Evolutionary conservation across 441 rosid species (phyloP), one percentile per base, ranked within the genome.

Genomic region (Bruguiera hainesii): DNA sequence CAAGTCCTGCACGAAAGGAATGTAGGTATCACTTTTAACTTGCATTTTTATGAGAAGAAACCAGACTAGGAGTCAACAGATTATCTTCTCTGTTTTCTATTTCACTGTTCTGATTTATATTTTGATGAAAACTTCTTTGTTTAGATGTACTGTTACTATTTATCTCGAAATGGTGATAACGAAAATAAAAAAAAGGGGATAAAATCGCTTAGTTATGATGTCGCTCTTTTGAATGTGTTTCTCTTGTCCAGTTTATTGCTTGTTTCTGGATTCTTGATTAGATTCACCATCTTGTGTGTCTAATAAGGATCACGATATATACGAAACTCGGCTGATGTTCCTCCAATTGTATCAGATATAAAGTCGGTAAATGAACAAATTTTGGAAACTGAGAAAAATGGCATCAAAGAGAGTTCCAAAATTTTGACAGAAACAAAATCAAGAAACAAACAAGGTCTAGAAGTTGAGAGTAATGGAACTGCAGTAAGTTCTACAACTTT

Each of bases 1-100:
- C 13, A 65, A 70, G 68, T 39, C 77, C 58, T 4, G 58, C 57
- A 63, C 61, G 65, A 55, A 75, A 63, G 63, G 62, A 69, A 70
- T 84, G 87, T 85, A 73, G 53, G 60, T 67, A 10, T 26, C 39
- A 49, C 63, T 60, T 68, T 52, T 21, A n/a, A 29, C 28, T 42
- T 67, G 28, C n/a, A n/a, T 7, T 29, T 4, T 57, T 57, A 4
- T 58, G 26, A 57, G 7, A 53, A 42, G 33, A 21, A 26, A n/a
- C 53, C n/a, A 21, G n/a, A 60, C 23, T 15, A 21, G 7, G 18
- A 49, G 9, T 30, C 16, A 1, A 3, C 29, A 31, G 48, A 11
- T 42, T 31, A 18, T 23, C 6, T 9, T 23, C 35, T 3, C 37
- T 33, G 37, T 33, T 33, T 33, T 33, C 9, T 33, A 7, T 33